phyloP scores from a whole-genome alignment of 345 rosid species.

The Gossypium anomalum region DNA sequence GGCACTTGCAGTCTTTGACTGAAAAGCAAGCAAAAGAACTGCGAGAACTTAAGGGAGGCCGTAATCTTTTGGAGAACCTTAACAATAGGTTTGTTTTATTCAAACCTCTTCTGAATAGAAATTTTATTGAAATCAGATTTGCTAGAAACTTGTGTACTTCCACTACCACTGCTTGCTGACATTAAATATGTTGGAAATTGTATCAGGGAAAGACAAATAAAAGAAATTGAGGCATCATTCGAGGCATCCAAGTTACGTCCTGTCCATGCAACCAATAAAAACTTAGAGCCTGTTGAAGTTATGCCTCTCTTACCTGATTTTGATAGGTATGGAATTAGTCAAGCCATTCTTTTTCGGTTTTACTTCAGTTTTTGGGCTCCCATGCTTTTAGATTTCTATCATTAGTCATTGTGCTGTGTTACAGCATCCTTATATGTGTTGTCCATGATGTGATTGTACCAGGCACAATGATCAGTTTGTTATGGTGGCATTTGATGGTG shows the following conservation, averaged over 20 bases:
- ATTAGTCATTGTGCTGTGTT: conserved; percentile 2
- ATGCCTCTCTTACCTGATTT: conserved; percentile 85
- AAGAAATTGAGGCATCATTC: conserved; percentile 86
- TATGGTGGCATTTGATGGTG: conserved; percentile 66
- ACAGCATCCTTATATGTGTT: conserved; percentile 17
- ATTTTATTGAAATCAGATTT: not conserved
- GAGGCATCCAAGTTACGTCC: conserved; percentile 75
- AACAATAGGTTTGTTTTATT: conserved; percentile 64
- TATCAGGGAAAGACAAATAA: conserved; percentile 85
- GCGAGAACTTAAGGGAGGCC: conserved; percentile 75
- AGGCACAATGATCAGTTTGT: conserved; percentile 83
- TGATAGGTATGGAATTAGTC: conserved; percentile 53
- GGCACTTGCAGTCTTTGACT: conserved; percentile 69
- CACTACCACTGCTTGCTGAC: not conserved
- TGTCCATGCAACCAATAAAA: conserved; percentile 83
- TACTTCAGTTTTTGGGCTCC: not conserved
- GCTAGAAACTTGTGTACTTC: not conserved
- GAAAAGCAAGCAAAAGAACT: conserved; percentile 96
- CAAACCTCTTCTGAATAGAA: conserved; percentile 15
- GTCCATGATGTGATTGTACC: conserved; percentile 24
- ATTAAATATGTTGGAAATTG: conserved; percentile 8
- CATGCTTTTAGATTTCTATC: not conserved
- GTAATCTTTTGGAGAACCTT: conserved; percentile 61
- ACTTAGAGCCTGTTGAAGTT: conserved; percentile 65
- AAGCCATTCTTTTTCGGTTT: conserved; percentile 21